phyloP scores from a whole-genome alignment of 768 basidiomycete genomes.

The Tulasnella sp. region DNA sequence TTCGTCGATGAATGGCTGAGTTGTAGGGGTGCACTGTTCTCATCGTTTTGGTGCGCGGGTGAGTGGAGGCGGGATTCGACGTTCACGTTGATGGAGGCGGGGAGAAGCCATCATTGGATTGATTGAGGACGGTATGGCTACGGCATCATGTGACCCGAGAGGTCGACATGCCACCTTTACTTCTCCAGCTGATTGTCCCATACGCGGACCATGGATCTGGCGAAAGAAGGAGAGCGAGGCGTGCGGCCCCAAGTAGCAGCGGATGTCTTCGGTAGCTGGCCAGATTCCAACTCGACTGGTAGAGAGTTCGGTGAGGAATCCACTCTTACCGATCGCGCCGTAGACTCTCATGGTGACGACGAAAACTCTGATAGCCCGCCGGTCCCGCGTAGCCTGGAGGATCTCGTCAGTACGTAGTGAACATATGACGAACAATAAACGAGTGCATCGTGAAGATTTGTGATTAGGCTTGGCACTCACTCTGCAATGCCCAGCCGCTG shows the following conservation, averaged over 20 bases:
- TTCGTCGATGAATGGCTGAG: no score
- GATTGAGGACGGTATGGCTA: no score
- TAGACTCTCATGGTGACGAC: neutral
- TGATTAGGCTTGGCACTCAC: no score
- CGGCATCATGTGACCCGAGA: no score
- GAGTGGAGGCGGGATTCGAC: neutral
- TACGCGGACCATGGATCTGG: neutral
- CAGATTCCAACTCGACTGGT: neutral
- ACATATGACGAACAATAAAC: neutral
- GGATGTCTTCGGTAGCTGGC: no score
- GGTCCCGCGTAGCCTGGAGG: neutral
- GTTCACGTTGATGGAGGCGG: neutral
- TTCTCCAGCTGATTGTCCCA: no score
- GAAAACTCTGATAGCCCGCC: neutral
- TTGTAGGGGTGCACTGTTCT: no score
- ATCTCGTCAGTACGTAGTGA: neutral
- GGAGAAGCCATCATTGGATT: neutral
- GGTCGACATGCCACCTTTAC: no score
- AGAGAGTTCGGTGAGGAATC: neutral
- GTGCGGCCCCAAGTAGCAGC: neutral
- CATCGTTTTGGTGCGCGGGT: neutral
- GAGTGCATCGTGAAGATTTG: neutral
- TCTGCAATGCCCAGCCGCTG: neutral
- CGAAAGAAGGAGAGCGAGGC: no score
- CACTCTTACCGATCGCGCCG: neutral